Evolutionary conservation across 2,329 filamentous ascomycete species (phyloP).

Genomic region (Venturiaceae sp.): DNA sequence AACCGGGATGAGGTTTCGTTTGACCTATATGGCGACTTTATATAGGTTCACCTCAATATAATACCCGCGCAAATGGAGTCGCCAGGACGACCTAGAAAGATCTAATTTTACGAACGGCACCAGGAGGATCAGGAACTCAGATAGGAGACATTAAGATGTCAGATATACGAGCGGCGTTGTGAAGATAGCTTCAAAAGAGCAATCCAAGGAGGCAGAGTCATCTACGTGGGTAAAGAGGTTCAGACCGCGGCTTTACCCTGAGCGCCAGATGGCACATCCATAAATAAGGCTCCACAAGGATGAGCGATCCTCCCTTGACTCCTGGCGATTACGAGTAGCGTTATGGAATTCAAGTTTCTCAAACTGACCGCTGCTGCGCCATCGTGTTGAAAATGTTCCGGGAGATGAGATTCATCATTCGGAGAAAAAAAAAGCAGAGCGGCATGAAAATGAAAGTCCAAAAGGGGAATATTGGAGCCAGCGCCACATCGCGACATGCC

Average conservation of each 20-base stretch:
- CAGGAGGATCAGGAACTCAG: neutral
- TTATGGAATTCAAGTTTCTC: neutral
- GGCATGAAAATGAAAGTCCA: neutral
- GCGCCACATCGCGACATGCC: neutral
- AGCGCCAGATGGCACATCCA: neutral
- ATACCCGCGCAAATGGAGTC: neutral
- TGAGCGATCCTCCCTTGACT: neutral
- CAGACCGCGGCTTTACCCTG: neutral
- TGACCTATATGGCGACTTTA: neutral
- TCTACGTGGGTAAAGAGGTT: neutral
- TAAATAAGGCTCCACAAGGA: neutral
- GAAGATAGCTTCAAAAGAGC: neutral
- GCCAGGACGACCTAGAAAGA: neutral
- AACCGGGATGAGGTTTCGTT: neutral
- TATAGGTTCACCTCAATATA: neutral
- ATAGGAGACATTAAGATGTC: neutral
- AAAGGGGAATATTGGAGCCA: neutral
- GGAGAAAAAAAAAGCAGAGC: neutral
- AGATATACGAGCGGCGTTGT: neutral
- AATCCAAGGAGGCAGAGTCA: neutral
- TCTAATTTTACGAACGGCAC: neutral
- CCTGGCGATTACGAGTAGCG: neutral
- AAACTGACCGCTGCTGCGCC: neutral
- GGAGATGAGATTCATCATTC: neutral
- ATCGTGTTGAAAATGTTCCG: neutral